Evolutionary conservation across 78 protist species (phyloP).

Genomic region (Dictyostelium brefeldianum): DNA sequence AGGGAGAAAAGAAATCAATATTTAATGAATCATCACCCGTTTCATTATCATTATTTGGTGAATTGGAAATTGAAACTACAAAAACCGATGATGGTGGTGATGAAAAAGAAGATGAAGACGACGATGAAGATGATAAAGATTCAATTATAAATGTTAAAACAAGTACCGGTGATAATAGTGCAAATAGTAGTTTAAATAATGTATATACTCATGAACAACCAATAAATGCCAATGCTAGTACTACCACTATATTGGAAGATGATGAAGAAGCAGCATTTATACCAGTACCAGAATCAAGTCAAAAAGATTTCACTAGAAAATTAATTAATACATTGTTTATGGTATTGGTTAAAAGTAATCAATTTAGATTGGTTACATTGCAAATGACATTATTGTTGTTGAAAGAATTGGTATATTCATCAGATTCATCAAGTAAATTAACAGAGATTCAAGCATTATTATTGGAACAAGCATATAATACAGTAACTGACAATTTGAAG

Average conservation of each 20-base stretch:
- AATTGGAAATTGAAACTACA: background rate
- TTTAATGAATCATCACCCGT: conserved; percentile 5
- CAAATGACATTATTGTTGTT: conserved; percentile 78
- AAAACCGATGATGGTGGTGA: conserved; percentile 13
- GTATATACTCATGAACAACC: too few species aligned
- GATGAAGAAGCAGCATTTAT: conserved; percentile 59
- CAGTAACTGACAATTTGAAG: conserved; percentile 41
- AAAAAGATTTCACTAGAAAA: conserved; percentile 45
- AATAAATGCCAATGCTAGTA: background rate
- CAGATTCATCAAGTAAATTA: conserved; percentile 71
- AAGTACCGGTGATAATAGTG: background rate
- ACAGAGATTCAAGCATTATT: conserved; percentile 57
- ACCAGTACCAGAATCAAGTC: conserved; percentile 68
- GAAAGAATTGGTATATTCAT: conserved; percentile 81
- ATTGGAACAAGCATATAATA: conserved; percentile 69
- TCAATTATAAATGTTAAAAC: background rate
- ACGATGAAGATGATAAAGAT: background rate
- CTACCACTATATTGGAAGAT: conserved; percentile 21
- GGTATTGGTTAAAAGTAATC: conserved; percentile 70
- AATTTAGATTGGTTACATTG: conserved; percentile 73
- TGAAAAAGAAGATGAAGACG: background rate
- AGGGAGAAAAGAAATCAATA: background rate
- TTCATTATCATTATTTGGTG: conserved; percentile 12
- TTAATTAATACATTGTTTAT: conserved; percentile 50
- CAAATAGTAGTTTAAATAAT: background rate